Percentiles rank a stretch among this genome's conserved stretches.
Conservation (phyloP, 2,329 filamentous ascomycete species). For the Xylariales sp. region DNA sequence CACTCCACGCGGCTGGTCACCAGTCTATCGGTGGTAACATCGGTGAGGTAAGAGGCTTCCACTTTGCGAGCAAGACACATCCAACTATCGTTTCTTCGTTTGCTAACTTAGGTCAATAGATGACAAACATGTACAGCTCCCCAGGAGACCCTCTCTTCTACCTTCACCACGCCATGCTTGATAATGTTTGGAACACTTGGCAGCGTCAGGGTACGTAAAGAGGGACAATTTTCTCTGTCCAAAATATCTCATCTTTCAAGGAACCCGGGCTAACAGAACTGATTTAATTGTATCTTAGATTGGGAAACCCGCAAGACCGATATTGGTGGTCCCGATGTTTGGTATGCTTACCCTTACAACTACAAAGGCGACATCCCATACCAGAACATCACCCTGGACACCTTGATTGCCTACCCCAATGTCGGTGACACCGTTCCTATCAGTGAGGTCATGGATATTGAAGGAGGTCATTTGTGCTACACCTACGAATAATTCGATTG, state of each 20-base stretch:
- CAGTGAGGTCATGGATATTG: conserved; percentile 9
- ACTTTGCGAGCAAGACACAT: too few relatives aligned
- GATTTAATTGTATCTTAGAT: conserved; percentile 7
- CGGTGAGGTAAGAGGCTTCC: background rate
- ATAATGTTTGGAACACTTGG: conserved; percentile 25
- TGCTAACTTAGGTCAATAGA: conserved; percentile 11
- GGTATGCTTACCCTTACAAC: conserved; percentile 25
- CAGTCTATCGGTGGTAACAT: background rate
- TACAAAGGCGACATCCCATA: conserved; percentile 24
- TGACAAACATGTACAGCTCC: conserved; percentile 21
- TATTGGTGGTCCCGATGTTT: conserved; percentile 25
- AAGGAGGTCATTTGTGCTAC: conserved; percentile 9
- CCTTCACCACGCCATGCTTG: conserved; percentile 22
- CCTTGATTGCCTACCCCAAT: conserved; percentile 8
- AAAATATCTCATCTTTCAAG: too few relatives aligned
- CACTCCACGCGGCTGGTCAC: background rate
- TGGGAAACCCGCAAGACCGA: conserved; percentile 21
- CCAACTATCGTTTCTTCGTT: too few relatives aligned
- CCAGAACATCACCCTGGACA: conserved; percentile 26
- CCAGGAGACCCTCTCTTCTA: conserved; percentile 27
- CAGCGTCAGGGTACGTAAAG: conserved; percentile 13
- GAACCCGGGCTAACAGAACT: background rate
- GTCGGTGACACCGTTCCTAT: conserved; percentile 8
- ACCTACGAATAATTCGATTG: too few relatives aligned
- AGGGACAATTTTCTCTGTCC: background rate